Conservation (phyloP, 2,329 filamentous ascomycete genomes). For the Nannizzia gypsea region DNA sequence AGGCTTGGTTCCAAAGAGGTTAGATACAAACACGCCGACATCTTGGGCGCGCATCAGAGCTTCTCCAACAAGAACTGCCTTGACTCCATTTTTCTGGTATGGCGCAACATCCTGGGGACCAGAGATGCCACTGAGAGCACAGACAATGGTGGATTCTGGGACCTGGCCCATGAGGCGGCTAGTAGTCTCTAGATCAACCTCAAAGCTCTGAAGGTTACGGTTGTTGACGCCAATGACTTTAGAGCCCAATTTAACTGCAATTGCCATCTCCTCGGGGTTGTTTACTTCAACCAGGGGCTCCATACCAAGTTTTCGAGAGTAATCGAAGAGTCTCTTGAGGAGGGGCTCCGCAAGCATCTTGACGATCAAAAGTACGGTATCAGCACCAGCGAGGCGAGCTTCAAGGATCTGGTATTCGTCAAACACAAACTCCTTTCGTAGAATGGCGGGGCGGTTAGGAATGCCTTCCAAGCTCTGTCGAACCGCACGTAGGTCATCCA, state of each 20-base stretch:
- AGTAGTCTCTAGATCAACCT: slow-evolving; percentile 88
- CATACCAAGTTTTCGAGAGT: slow-evolving; percentile 85
- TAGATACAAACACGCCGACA: slow-evolving; percentile 67
- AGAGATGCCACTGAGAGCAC: slow-evolving; percentile 87
- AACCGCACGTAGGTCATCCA: slow-evolving; percentile 81
- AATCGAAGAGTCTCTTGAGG: slow-evolving; percentile 69
- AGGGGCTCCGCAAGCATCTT: slow-evolving; percentile 82
- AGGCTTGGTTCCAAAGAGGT: slow-evolving; percentile 56
- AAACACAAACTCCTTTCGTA: slow-evolving; percentile 95
- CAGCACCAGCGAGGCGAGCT: slow-evolving; percentile 80
- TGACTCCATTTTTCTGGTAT: slow-evolving; percentile 80
- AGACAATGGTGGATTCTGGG: slow-evolving; percentile 73
- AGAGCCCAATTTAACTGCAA: slow-evolving; percentile 72
- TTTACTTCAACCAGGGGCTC: slow-evolving; percentile 96
- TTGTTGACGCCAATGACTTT: slow-evolving; percentile 97
- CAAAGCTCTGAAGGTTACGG: slow-evolving; percentile 88
- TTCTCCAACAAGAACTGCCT: slow-evolving; percentile 87
- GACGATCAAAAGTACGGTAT: slow-evolving; percentile 89
- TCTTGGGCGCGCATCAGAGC: slow-evolving; percentile 87
- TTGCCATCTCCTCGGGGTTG: slow-evolving; percentile 82
- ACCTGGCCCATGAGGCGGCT: slow-evolving; percentile 79
- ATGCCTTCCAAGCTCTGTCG: slow-evolving; percentile 81
- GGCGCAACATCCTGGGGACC: slow-evolving; percentile 76
- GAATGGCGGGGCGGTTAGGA: slow-evolving; percentile 79
- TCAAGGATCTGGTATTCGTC: slow-evolving; percentile 98